A percentile compares a stretch with the other conserved stretches of the same genome.
Evolutionary conservation across 768 basidiomycete species (phyloP).

Genomic region (Mycena capillaripes): DNA sequence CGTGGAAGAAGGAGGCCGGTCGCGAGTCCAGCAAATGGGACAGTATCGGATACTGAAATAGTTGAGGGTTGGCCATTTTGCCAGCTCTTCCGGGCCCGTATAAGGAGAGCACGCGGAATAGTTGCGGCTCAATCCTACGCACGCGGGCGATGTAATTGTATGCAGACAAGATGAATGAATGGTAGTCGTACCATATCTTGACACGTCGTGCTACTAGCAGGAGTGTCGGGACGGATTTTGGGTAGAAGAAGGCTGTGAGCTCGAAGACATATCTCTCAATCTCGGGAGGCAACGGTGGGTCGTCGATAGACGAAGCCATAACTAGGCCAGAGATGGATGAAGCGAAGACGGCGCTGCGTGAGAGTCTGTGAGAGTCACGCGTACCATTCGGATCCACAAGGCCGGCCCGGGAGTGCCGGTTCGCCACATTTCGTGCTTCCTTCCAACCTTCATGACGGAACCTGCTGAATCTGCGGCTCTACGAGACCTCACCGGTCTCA

Average conservation of each 20-base stretch:
- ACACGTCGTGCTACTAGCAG: not conserved
- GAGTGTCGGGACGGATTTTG: not conserved
- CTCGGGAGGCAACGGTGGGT: not conserved
- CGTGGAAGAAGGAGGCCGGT: not conserved
- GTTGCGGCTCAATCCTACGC: not conserved
- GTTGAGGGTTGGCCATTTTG: not conserved
- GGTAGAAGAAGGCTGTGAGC: not conserved
- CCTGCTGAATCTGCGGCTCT: too few relatives aligned
- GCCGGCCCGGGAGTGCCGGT: too few relatives aligned
- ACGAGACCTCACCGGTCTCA: too few relatives aligned
- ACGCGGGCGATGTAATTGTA: not conserved
- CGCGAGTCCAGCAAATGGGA: not conserved
- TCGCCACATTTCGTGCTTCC: too few relatives aligned
- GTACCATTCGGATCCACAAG: too few relatives aligned
- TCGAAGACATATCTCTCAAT: not conserved
- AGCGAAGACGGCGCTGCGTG: too few relatives aligned
- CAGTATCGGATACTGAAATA: not conserved
- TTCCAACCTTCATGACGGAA: too few relatives aligned
- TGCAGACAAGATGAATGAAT: too few relatives aligned
- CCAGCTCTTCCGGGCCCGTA: not conserved
- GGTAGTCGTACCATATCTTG: not conserved
- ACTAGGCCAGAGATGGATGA: too few relatives aligned
- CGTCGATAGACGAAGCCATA: too few relatives aligned
- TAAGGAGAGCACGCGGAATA: not conserved
- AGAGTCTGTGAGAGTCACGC: too few relatives aligned